phyloP scores from a whole-genome alignment of 2,329 filamentous ascomycete species.

The Gremmenia infestans region DNA sequence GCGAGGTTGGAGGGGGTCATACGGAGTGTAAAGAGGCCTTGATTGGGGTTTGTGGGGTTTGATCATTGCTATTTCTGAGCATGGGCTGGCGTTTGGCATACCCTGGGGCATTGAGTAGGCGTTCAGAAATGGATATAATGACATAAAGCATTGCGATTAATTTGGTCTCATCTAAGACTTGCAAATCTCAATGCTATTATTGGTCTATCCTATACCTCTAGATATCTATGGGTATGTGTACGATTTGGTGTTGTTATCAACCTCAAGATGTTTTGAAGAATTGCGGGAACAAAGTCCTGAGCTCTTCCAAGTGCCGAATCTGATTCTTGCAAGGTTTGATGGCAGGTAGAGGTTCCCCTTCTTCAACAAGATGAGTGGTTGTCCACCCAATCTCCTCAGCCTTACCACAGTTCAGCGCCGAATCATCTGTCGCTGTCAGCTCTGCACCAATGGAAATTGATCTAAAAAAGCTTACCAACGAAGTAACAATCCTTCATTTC shows the following conservation, averaged over 20 bases:
- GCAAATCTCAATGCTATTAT: not conserved
- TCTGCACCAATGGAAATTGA: too few relatives aligned
- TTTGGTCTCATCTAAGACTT: not conserved
- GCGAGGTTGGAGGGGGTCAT: slow-evolving; percentile 57
- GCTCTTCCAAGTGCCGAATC: slow-evolving; percentile 69
- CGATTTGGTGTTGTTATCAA: not conserved
- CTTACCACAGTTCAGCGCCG: slow-evolving; percentile 71
- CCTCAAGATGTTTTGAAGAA: slow-evolving; percentile 62
- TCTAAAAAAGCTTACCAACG: slow-evolving; percentile 59
- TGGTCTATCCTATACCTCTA: not conserved
- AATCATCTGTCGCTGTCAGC: slow-evolving; percentile 62
- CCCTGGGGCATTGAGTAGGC: slow-evolving; percentile 7
- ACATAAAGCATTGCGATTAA: not conserved
- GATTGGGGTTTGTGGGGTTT: slow-evolving; percentile 19
- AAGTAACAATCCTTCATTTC: slow-evolving; percentile 77
- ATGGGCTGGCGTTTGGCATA: slow-evolving; percentile 16
- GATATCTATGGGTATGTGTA: not conserved
- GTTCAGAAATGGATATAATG: slow-evolving; percentile 8
- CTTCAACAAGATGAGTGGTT: slow-evolving; percentile 79
- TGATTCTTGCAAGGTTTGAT: slow-evolving; percentile 67
- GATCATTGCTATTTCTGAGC: not conserved
- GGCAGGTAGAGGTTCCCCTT: slow-evolving; percentile 58
- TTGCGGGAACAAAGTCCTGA: slow-evolving; percentile 73
- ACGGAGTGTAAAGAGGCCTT: slow-evolving; percentile 54
- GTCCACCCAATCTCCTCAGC: slow-evolving; percentile 82